These are phyloP conservation scores for Hansenula lynferdii DNA, from an alignment of 1,139 yeast genomes.

Conservation along the genomic window DNA sequence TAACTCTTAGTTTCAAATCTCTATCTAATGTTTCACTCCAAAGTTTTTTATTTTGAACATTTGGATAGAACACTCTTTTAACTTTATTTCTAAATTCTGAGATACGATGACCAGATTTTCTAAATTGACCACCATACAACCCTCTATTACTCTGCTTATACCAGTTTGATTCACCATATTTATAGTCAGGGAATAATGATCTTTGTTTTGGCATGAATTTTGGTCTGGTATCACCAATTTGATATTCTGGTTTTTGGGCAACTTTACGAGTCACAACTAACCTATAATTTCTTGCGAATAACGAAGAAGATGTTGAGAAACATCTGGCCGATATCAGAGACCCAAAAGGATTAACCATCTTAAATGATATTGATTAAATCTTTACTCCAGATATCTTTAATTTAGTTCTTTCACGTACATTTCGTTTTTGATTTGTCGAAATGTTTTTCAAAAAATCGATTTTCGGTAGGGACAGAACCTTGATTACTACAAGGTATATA, in stretches of 20 bases:
- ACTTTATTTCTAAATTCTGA: conserved; percentile 76
- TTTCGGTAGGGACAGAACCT: conserved; percentile 5
- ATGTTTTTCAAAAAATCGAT: conserved; percentile 1
- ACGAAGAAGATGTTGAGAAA: conserved; percentile 12
- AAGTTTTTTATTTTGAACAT: conserved; percentile 64
- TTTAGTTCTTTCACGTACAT: background rate
- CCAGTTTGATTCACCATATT: conserved; percentile 70
- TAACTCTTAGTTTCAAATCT: conserved; percentile 51
- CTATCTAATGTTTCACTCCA: conserved; percentile 79
- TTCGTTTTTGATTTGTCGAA: conserved; percentile 1
- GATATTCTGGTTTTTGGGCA: conserved; percentile 32
- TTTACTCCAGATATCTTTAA: background rate
- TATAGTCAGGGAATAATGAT: conserved; percentile 66
- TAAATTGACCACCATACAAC: conserved; percentile 82
- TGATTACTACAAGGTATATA: background rate
- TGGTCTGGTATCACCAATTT: conserved; percentile 43
- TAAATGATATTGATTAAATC: background rate
- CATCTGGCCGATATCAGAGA: conserved; percentile 11
- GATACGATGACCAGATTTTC: conserved; percentile 71
- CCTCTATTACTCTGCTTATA: conserved; percentile 88
- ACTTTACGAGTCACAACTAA: conserved; percentile 25
- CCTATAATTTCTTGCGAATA: conserved; percentile 12
- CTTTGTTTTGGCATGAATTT: conserved; percentile 42
- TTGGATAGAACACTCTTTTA: conserved; percentile 77
- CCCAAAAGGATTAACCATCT: conserved; percentile 12